These are phyloP conservation scores for Dictyostelium intermedium DNA, from an alignment of 78 protist genomes.

Conservation along the genomic window DNA sequence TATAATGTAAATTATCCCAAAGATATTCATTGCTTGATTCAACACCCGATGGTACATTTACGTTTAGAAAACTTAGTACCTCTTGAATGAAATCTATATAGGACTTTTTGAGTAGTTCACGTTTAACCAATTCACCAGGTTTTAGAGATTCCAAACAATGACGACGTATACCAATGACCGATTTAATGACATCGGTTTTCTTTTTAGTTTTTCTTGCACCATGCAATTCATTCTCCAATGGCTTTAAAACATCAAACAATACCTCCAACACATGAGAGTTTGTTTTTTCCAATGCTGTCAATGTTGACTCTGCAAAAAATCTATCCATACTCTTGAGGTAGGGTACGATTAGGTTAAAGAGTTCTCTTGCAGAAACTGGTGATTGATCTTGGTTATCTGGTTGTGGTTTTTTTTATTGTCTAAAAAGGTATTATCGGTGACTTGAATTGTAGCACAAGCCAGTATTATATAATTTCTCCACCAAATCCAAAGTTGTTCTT, in stretches of 20 bases:
- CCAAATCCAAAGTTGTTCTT: slow-evolving; percentile 58
- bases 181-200: slow-evolving; percentile 51
- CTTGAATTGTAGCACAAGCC: slow-evolving; percentile 60
- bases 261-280: slow-evolving; percentile 62
- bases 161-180: slow-evolving; percentile 66
- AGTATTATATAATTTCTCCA: slow-evolving; percentile 81
- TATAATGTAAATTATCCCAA: slow-evolving; percentile 63
- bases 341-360: slow-evolving; percentile 69
- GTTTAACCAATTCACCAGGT: slow-evolving; percentile 56
- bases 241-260: slow-evolving; percentile 60
- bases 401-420: slow-evolving; percentile 18
- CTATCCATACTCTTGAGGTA: slow-evolving; percentile 52
- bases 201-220: slow-evolving; percentile 44
- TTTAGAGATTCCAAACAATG: slow-evolving; percentile 66
- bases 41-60: background rate
- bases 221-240: slow-evolving; percentile 67
- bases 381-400: background rate
- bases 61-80: slow-evolving; percentile 15
- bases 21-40: slow-evolving; percentile 41
- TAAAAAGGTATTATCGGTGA: slow-evolving; percentile 27
- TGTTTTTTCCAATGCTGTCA: slow-evolving; percentile 78
- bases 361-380: slow-evolving; percentile 46
- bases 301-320: slow-evolving; percentile 47
- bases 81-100: slow-evolving; percentile 63
- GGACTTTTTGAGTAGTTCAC: slow-evolving; percentile 41